Percentiles rank a stretch among this genome's conserved stretches.
Evolutionary conservation across 1,284 basidiomycete genomes (phyloP).

Genomic region (Bondarzewia mesenterica): DNA sequence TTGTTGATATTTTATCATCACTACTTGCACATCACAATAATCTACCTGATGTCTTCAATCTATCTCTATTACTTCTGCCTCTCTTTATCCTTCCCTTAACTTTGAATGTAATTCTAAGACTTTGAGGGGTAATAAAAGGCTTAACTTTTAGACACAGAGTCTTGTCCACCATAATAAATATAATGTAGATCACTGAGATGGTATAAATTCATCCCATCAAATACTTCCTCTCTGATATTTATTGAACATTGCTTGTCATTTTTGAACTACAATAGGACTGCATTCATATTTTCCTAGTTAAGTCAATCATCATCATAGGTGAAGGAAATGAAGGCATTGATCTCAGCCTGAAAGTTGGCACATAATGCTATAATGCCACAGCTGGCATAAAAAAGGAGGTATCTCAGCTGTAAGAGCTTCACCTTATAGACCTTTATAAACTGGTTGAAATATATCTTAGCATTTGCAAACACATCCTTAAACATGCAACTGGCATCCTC

Average conservation of each 20-base stretch:
- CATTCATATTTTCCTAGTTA: slow-evolving; percentile 12
- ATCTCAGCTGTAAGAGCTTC: slow-evolving; percentile 12
- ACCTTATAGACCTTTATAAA: slow-evolving; percentile 19
- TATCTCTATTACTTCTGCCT: too few relatives aligned
- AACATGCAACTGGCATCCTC: not conserved
- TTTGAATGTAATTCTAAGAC: too few relatives aligned
- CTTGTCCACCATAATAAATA: too few relatives aligned
- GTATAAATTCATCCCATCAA: slow-evolving; percentile 16
- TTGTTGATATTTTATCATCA: too few relatives aligned
- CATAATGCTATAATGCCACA: slow-evolving; percentile 22
- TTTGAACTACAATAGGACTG: slow-evolving; percentile 19
- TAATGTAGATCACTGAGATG: too few relatives aligned
- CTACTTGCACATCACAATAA: too few relatives aligned
- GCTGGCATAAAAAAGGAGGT: slow-evolving; percentile 14
- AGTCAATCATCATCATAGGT: slow-evolving; percentile 5
- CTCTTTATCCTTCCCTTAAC: too few relatives aligned
- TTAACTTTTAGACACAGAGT: too few relatives aligned
- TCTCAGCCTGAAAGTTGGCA: slow-evolving; percentile 12
- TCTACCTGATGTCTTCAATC: too few relatives aligned
- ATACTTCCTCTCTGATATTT: slow-evolving; percentile 2
- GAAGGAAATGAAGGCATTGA: slow-evolving; percentile 20
- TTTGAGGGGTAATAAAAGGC: too few relatives aligned
- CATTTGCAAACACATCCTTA: slow-evolving; percentile 11
- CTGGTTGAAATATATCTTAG: slow-evolving; percentile 22
- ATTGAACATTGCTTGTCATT: slow-evolving; percentile 11